Conservation (phyloP, 805 yeast species). For the Cyberlindnera misumaiensis region DNA sequence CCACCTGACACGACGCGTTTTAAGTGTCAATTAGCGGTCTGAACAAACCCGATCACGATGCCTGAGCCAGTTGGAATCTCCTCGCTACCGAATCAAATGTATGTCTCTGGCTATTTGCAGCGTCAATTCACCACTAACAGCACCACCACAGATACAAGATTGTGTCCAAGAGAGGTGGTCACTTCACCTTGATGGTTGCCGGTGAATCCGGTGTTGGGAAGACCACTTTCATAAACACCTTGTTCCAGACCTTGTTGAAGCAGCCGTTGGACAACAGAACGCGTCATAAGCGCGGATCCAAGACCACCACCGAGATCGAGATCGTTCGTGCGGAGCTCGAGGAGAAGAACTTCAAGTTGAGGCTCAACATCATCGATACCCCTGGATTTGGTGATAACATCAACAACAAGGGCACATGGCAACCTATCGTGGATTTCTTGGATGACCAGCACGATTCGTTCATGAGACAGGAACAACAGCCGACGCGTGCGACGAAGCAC, state of each 20-base stretch:
- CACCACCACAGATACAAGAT: constrained; percentile 51
- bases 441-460: constrained; percentile 86
- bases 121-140: too few relatives aligned
- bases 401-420: constrained; percentile 81
- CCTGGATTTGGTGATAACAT: constrained; percentile 93
- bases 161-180: constrained; percentile 68
- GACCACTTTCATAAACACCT: constrained; percentile 82
- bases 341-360: constrained; percentile 74
- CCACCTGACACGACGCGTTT: neutral
- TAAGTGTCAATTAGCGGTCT: too few relatives aligned
- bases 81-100: constrained; percentile 26
- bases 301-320: constrained; percentile 71
- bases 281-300: constrained; percentile 50
- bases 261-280: constrained; percentile 35
- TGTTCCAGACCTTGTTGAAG: constrained; percentile 70
- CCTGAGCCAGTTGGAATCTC: constrained; percentile 25
- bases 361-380: constrained; percentile 80
- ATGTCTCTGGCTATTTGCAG: constrained; percentile 5
- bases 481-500: constrained; percentile 54
- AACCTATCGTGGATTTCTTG: constrained; percentile 77
- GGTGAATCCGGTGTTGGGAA: constrained; percentile 93
- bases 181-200: constrained; percentile 75
- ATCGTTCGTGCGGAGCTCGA: constrained; percentile 73
- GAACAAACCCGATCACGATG: constrained; percentile 21
- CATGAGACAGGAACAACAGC: constrained; percentile 94